phyloP scores from a whole-genome alignment of 1,284 basidiomycete genomes.

The Marasmius sp. region DNA sequence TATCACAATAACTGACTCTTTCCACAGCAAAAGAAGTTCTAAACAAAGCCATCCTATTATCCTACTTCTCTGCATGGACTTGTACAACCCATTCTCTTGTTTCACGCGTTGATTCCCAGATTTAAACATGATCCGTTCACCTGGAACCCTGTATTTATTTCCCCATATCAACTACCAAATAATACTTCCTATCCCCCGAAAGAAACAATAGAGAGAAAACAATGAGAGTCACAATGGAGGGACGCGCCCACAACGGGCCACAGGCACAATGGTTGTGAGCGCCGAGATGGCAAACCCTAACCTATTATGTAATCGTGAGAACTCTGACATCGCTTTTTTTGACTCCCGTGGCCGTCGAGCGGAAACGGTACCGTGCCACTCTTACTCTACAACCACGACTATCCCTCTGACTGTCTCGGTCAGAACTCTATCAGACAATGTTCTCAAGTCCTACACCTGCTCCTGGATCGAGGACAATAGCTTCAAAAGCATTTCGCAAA shows the following conservation, averaged over 20 bases:
- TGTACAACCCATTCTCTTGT: too few species aligned
- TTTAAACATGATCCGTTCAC: too few species aligned
- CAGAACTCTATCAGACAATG: constrained; percentile 25
- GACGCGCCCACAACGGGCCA: too few species aligned
- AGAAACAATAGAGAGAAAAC: too few species aligned
- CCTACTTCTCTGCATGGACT: not conserved
- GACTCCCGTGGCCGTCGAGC: not conserved
- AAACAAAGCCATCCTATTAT: not conserved
- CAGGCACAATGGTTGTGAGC: too few species aligned
- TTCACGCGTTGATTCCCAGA: too few species aligned
- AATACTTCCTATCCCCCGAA: too few species aligned
- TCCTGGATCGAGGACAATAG: constrained; percentile 55
- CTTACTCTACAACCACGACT: constrained; percentile 19
- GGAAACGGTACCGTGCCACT: not conserved
- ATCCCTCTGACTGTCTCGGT: constrained; percentile 8
- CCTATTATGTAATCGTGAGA: not conserved
- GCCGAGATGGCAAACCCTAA: not conserved
- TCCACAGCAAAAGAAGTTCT: constrained; percentile 2
- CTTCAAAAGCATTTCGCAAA: constrained; percentile 56
- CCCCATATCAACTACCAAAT: too few species aligned
- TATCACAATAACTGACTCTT: not conserved
- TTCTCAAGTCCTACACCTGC: constrained; percentile 53
- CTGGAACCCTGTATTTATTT: too few species aligned
- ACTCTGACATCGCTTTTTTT: constrained; percentile 5
- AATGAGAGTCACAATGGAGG: too few species aligned